Evolutionary conservation across 139 green algal genomes (phyloP), one percentile per base, ranked within the genome.

Genomic region (Chlorokybus atmophyticus): DNA sequence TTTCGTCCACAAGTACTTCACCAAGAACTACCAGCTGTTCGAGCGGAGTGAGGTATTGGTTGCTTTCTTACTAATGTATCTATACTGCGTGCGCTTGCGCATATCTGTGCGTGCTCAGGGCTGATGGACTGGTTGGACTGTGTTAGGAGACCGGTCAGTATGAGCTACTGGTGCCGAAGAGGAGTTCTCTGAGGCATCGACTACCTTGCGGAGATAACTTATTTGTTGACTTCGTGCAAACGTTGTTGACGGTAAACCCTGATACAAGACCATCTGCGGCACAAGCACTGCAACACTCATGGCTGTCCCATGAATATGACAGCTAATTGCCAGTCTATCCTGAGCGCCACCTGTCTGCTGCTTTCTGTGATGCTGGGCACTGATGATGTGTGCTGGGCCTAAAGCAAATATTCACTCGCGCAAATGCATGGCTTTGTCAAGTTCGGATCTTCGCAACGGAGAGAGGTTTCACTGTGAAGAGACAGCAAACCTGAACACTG

Each of bases 1-100:
- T 27, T 88, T 86, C 63, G 62, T 73, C 0, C 72, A 83, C 59
- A 81, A 85, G 40, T 96, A 80, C 75, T 94, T 87, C 64, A 93
- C 84, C 24, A 68, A 58, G 28, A 52, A 60, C 4, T 21, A 32
- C 14, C 7, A 65, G 55, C 55, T 70, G 6, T 70, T 67, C 35
- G 35, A 70, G 40, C 10, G 60, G 1, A 69, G 57, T 29, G 30
- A 40, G 3, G 60, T 66, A 28, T 30, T 44, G n/a, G n/a, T n/a
- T n/a, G n/a, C n/a, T n/a, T n/a, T n/a, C n/a, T n/a, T n/a, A n/a
- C n/a, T n/a, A n/a, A n/a, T n/a, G n/a, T n/a, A n/a, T n/a, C n/a
- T n/a, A n/a, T n/a, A n/a, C n/a, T n/a, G n/a, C n/a, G n/a, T n/a
- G n/a, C n/a, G n/a, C n/a, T n/a, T n/a, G 35, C 10, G 10, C 35